These are phyloP conservation scores for Rubia tinctorum DNA, from an alignment of 305 asterid genomes.

Conservation along the genomic window DNA sequence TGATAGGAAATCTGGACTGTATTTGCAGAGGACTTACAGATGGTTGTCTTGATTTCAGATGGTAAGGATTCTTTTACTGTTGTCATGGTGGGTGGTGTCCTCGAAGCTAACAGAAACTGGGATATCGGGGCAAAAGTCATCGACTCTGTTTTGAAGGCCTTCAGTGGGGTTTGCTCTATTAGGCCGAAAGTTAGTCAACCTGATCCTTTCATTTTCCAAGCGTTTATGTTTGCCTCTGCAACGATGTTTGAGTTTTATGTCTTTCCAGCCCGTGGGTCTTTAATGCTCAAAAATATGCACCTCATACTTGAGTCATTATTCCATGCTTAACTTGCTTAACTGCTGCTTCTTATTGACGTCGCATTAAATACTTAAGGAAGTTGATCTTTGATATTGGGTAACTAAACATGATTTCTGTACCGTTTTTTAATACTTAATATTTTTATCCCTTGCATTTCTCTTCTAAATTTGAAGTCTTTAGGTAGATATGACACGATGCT, in stretches of 20 bases:
- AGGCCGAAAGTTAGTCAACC: slow-evolving; percentile 68
- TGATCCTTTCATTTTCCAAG: slow-evolving; percentile 7
- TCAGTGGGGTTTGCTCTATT: slow-evolving; percentile 68
- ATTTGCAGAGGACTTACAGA: background rate
- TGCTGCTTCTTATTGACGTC: background rate
- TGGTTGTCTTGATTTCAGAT: slow-evolving; percentile 44
- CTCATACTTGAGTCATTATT: background rate
- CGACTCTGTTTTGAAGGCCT: slow-evolving; percentile 57
- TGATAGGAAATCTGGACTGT: background rate
- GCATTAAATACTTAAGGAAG: background rate
- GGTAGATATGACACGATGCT: background rate
- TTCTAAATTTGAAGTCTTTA: background rate
- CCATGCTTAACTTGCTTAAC: background rate
- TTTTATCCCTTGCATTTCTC: background rate
- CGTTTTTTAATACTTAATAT: background rate
- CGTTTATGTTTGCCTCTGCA: background rate
- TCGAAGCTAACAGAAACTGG: slow-evolving; percentile 80
- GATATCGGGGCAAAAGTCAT: slow-evolving; percentile 78
- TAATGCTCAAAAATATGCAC: background rate
- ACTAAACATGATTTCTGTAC: background rate
- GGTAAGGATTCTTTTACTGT: slow-evolving; percentile 73
- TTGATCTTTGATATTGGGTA: background rate
- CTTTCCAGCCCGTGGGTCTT: background rate
- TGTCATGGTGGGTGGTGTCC: slow-evolving; percentile 95
- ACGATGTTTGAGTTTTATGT: background rate